phyloP scores from a whole-genome alignment of 2,329 filamentous ascomycete species.

The Fusarium tuaranense region DNA sequence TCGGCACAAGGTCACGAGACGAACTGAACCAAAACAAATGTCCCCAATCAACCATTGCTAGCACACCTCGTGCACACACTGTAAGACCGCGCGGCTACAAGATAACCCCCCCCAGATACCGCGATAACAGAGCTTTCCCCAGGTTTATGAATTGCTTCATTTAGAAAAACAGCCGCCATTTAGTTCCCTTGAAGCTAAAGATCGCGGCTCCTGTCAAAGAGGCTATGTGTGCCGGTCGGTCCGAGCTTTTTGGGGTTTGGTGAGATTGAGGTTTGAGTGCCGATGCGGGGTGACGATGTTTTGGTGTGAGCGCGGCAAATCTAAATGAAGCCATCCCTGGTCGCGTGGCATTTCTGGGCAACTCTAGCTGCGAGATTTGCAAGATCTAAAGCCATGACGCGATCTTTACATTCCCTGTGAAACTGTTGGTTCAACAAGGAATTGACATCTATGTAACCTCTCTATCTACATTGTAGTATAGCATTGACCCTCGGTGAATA shows the following conservation, averaged over 20 bases:
- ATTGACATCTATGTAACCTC: background rate
- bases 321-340: background rate
- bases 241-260: constrained; percentile 19
- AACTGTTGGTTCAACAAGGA: background rate
- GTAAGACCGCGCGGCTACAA: constrained; percentile 21
- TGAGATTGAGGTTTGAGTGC: constrained; percentile 1
- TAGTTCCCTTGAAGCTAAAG: background rate
- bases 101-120: background rate
- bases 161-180: background rate
- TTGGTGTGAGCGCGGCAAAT: constrained; percentile 32
- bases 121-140: background rate
- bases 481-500: too few relatives aligned
- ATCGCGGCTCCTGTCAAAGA: background rate
- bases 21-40: background rate
- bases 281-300: constrained; percentile 22
- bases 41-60: background rate
- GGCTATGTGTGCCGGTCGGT: constrained; percentile 17
- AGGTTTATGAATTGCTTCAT: background rate
- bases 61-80: background rate
- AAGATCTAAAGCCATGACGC: background rate
- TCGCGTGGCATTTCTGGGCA: background rate
- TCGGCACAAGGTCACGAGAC: constrained; percentile 33
- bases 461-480: background rate
- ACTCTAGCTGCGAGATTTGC: background rate
- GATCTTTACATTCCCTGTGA: background rate